Base-by-base conservation (phyloP, 2,329 filamentous ascomycete genomes). In the Colletotrichum sp. region DNA sequence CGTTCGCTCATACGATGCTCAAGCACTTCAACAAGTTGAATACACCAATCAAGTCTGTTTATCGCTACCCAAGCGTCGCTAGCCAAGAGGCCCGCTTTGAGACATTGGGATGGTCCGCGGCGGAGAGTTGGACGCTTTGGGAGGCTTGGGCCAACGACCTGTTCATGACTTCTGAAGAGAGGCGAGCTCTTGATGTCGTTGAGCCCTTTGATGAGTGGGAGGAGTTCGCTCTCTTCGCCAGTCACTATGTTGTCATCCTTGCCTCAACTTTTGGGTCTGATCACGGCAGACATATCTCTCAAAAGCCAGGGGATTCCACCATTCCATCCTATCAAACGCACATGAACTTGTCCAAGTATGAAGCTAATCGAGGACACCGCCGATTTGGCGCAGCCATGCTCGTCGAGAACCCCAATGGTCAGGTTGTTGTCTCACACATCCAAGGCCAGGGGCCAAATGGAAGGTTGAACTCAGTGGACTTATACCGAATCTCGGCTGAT, bases 121-220 rank as follows among this genome's bases (percentile, higher is more conserved):
- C 93, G 18, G 85, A 89, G 16, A 90, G 92, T 60, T 90, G 90
- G 82, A 95, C 93, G 79, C 87, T 98, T 13, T 98, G 96, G 95
- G 91, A 95, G 71, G 87, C 96, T 1, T 98, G 96, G 96, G 92
- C 90, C 13, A 92, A 94, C 78, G 87, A 92, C 16, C 82, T 86
- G 4, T 96, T 96, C 82, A 85, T 98, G 24, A 88, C 87, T 8
- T 81, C 89, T 2, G 84, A 88, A 2, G 89, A 95, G 77, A 90
- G 95, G 78, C 86, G 82, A 44, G 86, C 85, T 13, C 85, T 98
- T 16, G 94, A 98, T 79, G 82, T 86, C 1, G 84, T 96, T 18
- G 96, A 98, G 81, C 92, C 94, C 1, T 98, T 99, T 82, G 96
- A 99, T 83, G 96, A 98, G 84, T 98, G 95, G 95, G 96, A 99